phyloP scores from a whole-genome alignment of 192 early-diverging fungal species.

The Linnemannia schmuckeri region DNA sequence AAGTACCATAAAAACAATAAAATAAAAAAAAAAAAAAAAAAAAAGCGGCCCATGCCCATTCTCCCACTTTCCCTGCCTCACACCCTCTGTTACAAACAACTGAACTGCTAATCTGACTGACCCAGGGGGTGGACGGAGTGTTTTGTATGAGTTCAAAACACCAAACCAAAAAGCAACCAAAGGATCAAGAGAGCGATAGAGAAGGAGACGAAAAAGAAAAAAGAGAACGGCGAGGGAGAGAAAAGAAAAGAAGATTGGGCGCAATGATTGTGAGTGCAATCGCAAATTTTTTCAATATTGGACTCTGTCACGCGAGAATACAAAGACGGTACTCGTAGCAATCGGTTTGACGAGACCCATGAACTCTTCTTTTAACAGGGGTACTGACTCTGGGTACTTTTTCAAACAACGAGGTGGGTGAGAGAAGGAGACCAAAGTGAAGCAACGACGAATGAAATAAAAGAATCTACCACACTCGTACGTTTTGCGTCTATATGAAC shows the following conservation, averaged over 20 bases:
- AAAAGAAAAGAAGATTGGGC: neutral
- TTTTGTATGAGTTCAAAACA: neutral
- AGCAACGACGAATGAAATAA: neutral
- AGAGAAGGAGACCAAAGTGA: neutral
- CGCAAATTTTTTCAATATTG: neutral
- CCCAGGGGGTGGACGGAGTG: neutral
- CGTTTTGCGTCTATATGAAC: neutral
- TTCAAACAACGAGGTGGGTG: too few species aligned
- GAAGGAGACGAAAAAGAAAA: neutral
- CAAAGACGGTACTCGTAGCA: neutral
- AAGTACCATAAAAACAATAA: neutral
- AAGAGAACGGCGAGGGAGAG: neutral
- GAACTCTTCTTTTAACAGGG: neutral
- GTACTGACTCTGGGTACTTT: too few species aligned
- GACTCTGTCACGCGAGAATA: neutral
- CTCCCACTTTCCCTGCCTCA: neutral
- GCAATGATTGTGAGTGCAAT: neutral
- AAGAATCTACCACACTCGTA: neutral
- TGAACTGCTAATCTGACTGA: neutral
- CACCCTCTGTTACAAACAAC: neutral
- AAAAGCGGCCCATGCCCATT: conserved; percentile 8
- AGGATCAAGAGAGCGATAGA: too few species aligned
- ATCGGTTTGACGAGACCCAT: neutral
- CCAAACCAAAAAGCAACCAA: neutral
- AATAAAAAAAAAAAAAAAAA: too few species aligned